Conservation (phyloP, 306 rosid species). For the Geum urbanum region DNA sequence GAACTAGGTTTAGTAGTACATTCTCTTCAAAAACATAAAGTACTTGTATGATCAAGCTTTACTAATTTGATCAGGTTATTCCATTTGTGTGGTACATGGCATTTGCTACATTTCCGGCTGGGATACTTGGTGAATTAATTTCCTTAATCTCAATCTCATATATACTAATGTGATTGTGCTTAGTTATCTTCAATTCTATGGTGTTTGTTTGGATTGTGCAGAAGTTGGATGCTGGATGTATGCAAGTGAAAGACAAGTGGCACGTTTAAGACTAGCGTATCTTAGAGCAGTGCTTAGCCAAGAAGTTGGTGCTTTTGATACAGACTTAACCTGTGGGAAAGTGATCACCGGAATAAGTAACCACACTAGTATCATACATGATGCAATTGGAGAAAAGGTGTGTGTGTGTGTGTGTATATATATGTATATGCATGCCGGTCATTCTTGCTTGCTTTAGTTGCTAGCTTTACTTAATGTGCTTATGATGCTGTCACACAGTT, state of each 20-base stretch:
- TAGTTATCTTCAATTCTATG: neutral
- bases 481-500: slow-evolving; percentile 32
- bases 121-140: slow-evolving; percentile 57
- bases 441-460: neutral
- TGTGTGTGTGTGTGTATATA: neutral
- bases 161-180: slow-evolving; percentile 37
- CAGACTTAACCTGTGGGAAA: slow-evolving; percentile 65
- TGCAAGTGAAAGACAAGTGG: slow-evolving; percentile 73
- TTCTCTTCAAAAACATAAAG: neutral
- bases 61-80: slow-evolving; percentile 44
- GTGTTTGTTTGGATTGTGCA: slow-evolving; percentile 22
- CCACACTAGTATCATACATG: slow-evolving; percentile 70
- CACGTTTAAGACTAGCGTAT: slow-evolving; percentile 58
- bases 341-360: slow-evolving; percentile 67
- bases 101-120: slow-evolving; percentile 87
- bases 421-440: neutral
- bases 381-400: slow-evolving; percentile 86
- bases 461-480: neutral
- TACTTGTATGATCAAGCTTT: neutral
- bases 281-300: slow-evolving; percentile 66
- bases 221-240: slow-evolving; percentile 91
- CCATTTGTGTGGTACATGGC: slow-evolving; percentile 98
- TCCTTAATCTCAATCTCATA: slow-evolving; percentile 6
- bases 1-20: neutral
- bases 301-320: slow-evolving; percentile 83